These are phyloP conservation scores for Fremontodendron californicum DNA, from an alignment of 345 rosid genomes.

Conservation along the genomic window DNA sequence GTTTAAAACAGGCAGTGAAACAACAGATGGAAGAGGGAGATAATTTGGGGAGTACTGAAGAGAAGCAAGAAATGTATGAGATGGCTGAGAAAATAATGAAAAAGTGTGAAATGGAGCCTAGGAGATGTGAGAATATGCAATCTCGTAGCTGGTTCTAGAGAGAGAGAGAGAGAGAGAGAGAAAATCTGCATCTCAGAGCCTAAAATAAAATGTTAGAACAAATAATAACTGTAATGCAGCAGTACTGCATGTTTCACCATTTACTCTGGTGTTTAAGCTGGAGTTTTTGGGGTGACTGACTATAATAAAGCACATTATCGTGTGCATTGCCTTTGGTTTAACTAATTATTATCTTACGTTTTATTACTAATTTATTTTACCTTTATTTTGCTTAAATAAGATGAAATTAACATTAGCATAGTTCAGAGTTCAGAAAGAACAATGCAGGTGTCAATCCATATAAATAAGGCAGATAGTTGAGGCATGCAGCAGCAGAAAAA, in stretches of 20 bases:
- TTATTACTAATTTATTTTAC: no score
- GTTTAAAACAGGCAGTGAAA: not conserved
- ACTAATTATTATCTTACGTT: no score
- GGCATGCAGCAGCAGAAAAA: no score
- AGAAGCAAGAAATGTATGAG: not conserved
- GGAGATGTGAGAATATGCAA: not conserved
- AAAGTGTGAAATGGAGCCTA: not conserved
- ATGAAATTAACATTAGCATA: no score
- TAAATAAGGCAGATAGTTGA: no score
- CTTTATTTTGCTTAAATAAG: no score
- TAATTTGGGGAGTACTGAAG: not conserved
- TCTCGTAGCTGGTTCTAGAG: not conserved
- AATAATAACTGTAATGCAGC: not conserved
- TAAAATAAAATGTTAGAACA: no score
- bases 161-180: no score
- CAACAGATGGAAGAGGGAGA: slow-evolving; percentile 4
- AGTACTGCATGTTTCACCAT: not conserved
- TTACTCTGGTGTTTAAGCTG: no score
- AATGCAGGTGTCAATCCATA: no score
- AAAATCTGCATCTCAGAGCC: not conserved
- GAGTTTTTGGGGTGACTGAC: not conserved
- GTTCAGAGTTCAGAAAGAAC: no score
- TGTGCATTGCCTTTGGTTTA: not conserved
- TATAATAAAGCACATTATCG: not conserved
- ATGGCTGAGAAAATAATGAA: not conserved